Base-by-base conservation (phyloP, 2,329 filamentous ascomycete genomes). In the Aspergillus texensis region DNA sequence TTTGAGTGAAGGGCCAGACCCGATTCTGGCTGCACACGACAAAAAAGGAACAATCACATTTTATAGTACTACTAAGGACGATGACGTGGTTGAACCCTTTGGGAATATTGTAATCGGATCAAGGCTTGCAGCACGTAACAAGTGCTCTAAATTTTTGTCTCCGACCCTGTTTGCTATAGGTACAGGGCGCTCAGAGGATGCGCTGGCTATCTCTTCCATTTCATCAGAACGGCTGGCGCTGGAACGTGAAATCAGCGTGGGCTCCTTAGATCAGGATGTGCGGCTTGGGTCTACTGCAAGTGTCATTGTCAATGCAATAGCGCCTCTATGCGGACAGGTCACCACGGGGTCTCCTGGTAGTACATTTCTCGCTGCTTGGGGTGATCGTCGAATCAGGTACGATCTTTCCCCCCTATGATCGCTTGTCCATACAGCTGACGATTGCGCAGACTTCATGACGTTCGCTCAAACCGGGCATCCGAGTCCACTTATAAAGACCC, bases 361-460 rank as follows among this genome's bases (percentile, higher is more conserved):
- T 54, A 74, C 86, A 0, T 89, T 89, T 63, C 76, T 90, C 2
- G 84, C 85, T 36, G 86, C 87, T 10, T 87, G 85, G 72, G 86
- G 86, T 58, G 86, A 89, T 70, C 85, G 86, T 12, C 78, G 82
- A 45, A 78, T 83, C 45, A 72, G 79, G 79, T 79, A 74, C 26
- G 58, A 36, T 50, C 21, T 26, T n/a, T 10, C 28, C 6, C 9
- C 24, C 28, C 55, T 34, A 14, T 36, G 16, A 14, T 12, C 19
- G 24, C 50, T 34, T 32, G 12, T 45, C 30, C 36, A 60, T 28
- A 57, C 57, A 65, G 43, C 62, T 30, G 6, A 58, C 39, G 10
- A 16, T 41, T 10, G 32, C 32, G 19, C 58, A 81, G 86, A 67
- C 80, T 90, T 6, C 87, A 90, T 70, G 88, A 90, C 68, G 74